Percentiles rank a stretch among this genome's conserved stretches.
phyloP scores from a whole-genome alignment of 2,329 filamentous ascomycete species.

The Dothideomycetes sp. region DNA sequence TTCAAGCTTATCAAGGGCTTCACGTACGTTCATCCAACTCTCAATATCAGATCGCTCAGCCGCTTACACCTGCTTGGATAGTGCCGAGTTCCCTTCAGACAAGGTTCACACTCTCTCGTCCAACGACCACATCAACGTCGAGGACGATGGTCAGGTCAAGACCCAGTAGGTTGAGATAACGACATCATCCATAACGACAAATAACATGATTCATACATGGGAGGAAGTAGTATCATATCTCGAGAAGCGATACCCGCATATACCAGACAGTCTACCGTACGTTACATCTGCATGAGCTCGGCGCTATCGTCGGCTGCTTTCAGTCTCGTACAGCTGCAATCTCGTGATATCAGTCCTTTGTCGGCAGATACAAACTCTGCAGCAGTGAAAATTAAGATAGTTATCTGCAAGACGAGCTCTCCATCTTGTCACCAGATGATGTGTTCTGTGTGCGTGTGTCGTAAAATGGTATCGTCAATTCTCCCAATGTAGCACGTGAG shows the following conservation, averaged over 20 bases:
- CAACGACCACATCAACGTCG: constrained; percentile 69
- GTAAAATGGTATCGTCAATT: no score
- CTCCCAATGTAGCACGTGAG: no score
- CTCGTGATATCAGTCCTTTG: constrained; percentile 10
- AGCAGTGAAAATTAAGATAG: neutral
- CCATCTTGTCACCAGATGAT: neutral
- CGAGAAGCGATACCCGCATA: no score
- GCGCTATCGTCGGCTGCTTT: neutral
- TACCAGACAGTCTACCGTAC: no score
- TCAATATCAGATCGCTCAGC: neutral
- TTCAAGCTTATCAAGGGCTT: constrained; percentile 88
- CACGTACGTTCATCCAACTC: constrained; percentile 56
- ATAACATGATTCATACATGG: constrained; percentile 4
- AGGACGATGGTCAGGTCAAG: constrained; percentile 60
- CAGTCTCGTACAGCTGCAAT: neutral
- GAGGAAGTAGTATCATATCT: no score
- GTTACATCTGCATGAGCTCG: neutral
- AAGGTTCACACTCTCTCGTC: constrained; percentile 55
- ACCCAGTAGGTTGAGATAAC: constrained; percentile 60
- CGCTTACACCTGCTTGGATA: constrained; percentile 29
- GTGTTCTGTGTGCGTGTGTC: no score
- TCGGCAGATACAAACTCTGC: neutral
- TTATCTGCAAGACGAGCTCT: neutral
- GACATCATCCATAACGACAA: constrained; percentile 3
- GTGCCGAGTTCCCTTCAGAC: constrained; percentile 43